A percentile compares a stretch with the other conserved stretches of the same genome.
Evolutionary conservation across 2,329 filamentous ascomycete species (phyloP).

Genomic region (Cercospora sp.): DNA sequence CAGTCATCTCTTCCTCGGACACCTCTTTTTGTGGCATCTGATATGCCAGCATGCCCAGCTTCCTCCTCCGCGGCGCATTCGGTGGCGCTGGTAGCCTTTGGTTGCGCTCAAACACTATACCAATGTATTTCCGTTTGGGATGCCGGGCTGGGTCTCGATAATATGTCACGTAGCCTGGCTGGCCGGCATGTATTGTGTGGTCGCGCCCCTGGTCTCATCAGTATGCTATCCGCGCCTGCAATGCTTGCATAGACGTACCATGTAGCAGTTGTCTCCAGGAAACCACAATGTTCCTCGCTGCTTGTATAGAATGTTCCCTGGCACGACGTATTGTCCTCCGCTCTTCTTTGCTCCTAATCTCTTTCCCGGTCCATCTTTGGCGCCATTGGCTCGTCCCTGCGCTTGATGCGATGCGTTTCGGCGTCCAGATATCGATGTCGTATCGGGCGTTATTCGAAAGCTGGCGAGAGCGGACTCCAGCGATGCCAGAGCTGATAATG

Average conservation of each 20-base stretch:
- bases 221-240: not conserved
- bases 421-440: constrained; percentile 17
- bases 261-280: constrained; percentile 90
- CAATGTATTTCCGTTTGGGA: constrained; percentile 90
- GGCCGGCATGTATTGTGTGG: constrained; percentile 88
- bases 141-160: constrained; percentile 84
- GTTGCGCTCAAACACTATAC: constrained; percentile 80
- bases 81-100: constrained; percentile 75
- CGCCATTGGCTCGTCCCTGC: constrained; percentile 68
- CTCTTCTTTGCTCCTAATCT: constrained; percentile 93
- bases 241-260: constrained; percentile 46
- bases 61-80: constrained; percentile 71
- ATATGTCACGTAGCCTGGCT: constrained; percentile 91
- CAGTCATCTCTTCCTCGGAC: constrained; percentile 12
- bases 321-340: constrained; percentile 88
- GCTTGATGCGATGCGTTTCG: constrained; percentile 64
- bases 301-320: constrained; percentile 97
- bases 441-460: constrained; percentile 33
- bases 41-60: constrained; percentile 69
- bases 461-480: constrained; percentile 36
- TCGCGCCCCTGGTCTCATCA: constrained; percentile 64
- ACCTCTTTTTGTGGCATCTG: constrained; percentile 31
- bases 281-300: constrained; percentile 94
- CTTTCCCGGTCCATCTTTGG: constrained; percentile 72
- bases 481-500: constrained; percentile 30